These are phyloP conservation scores for Citrus australasica DNA, from an alignment of 345 rosid genomes.

Conservation along the genomic window DNA sequence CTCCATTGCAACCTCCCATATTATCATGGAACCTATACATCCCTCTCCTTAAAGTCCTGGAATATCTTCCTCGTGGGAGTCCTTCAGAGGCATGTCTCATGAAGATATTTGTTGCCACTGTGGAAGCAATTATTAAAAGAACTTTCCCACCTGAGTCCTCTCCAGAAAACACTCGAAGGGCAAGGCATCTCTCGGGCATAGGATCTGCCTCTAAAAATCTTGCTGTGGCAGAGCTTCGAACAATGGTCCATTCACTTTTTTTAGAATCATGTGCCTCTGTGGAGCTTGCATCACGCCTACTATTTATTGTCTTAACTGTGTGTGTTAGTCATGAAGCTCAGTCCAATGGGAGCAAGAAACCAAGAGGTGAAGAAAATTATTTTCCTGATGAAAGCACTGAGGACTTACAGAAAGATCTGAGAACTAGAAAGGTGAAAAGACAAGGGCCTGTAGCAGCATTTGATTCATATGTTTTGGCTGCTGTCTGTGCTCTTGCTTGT, in stretches of 20 bases:
- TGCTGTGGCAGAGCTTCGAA: constrained; percentile 94
- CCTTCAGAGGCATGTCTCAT: constrained; percentile 98
- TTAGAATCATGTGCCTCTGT: constrained; percentile 84
- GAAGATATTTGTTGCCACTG: constrained; percentile 96
- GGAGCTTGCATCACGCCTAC: constrained; percentile 91
- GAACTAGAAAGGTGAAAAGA: constrained; percentile 49
- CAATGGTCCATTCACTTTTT: constrained; percentile 96
- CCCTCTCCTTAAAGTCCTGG: constrained; percentile 95
- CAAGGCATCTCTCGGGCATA: constrained; percentile 43
- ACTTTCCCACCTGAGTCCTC: constrained; percentile 74
- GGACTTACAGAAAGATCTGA: constrained; percentile 38
- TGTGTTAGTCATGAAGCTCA: constrained; percentile 98
- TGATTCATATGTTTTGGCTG: constrained; percentile 94
- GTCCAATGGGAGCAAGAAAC: constrained; percentile 66
- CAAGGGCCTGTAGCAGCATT: constrained; percentile 98
- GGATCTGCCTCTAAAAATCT: constrained; percentile 81
- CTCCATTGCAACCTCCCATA: constrained; percentile 88
- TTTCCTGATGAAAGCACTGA: constrained; percentile 37
- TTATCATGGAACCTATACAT: constrained; percentile 94
- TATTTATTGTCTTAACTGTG: constrained; percentile 92
- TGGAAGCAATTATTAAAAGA: constrained; percentile 85
- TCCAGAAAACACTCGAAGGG: constrained; percentile 47
- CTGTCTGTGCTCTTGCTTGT: constrained; percentile 94
- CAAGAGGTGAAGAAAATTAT: constrained; percentile 48
- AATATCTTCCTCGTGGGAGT: constrained; percentile 97